phyloP scores from a whole-genome alignment of 2,329 filamentous ascomycete species.

The Bipolaris bicolor region DNA sequence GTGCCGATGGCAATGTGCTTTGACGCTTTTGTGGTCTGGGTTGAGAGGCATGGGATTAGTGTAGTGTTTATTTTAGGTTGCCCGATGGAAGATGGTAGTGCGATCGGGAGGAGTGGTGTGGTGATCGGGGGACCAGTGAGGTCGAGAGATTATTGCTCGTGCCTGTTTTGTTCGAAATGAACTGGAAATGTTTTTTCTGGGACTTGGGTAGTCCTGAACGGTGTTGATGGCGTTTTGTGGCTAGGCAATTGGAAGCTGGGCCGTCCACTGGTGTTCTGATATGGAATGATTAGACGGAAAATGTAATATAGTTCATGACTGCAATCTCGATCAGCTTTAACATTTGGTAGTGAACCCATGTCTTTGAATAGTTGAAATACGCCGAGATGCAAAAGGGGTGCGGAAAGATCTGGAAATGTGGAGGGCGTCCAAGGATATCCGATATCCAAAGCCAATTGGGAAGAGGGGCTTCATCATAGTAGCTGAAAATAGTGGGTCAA shows the following conservation, averaged over 20 bases:
- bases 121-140: not conserved
- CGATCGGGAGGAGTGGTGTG: not conserved
- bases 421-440: conserved; percentile 12
- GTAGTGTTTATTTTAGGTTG: not conserved
- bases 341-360: not conserved
- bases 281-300: not conserved
- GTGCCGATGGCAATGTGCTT: not conserved
- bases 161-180: not conserved
- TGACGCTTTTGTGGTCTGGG: not conserved
- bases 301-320: not conserved
- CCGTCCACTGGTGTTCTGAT: not conserved
- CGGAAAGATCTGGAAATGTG: conserved; percentile 7
- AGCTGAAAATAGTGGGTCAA: conserved; percentile 16
- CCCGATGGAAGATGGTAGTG: not conserved
- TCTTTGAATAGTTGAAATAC: conserved; percentile 8
- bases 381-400: conserved; percentile 12
- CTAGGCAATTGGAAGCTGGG: conserved; percentile 5
- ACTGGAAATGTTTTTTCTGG: too few relatives aligned
- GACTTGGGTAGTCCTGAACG: not conserved
- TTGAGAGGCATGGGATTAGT: not conserved
- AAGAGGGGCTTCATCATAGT: conserved; percentile 14
- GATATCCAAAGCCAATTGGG: conserved; percentile 6
- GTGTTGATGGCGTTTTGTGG: not conserved
- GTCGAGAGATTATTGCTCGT: not conserved
- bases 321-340: conserved; percentile 3